These are phyloP conservation scores for Rubroboletus satanas DNA, from an alignment of 768 basidiomycete genomes.

Conservation along the genomic window DNA sequence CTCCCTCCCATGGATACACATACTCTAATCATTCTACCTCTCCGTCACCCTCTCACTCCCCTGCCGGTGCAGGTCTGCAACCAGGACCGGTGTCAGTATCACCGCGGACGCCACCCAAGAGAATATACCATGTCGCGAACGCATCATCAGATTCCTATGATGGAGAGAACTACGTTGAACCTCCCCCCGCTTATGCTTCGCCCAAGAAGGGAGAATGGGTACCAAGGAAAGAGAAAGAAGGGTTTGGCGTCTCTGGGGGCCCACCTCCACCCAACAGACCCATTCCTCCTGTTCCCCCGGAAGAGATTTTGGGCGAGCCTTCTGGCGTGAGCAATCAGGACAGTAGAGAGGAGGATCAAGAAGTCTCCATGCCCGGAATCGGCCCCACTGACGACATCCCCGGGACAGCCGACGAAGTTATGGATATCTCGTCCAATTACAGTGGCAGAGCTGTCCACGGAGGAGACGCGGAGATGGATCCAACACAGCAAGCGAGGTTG, in stretches of 20 bases:
- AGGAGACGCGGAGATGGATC: slow-evolving; percentile 6
- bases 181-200: slow-evolving; percentile 46
- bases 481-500: slow-evolving; percentile 3
- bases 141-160: slow-evolving; percentile 27
- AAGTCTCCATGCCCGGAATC: not conserved
- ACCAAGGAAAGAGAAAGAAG: slow-evolving; percentile 21
- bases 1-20: slow-evolving; percentile 8
- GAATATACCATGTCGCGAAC: slow-evolving; percentile 43
- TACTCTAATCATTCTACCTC: slow-evolving; percentile 9
- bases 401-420: slow-evolving; percentile 22
- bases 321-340: slow-evolving; percentile 2
- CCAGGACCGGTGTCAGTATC: slow-evolving; percentile 7
- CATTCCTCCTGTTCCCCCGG: slow-evolving; percentile 16
- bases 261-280: slow-evolving; percentile 16
- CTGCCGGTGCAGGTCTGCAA: not conserved
- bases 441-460: slow-evolving; percentile 1
- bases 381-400: slow-evolving; percentile 13
- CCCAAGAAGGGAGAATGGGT: slow-evolving; percentile 9
- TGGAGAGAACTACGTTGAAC: slow-evolving; percentile 29
- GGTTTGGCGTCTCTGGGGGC: not conserved
- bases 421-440: slow-evolving; percentile 29
- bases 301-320: slow-evolving; percentile 1
- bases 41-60: slow-evolving; percentile 8
- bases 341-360: not conserved
- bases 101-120: slow-evolving; percentile 36